Percentiles rank a stretch among this genome's conserved stretches.
Conservation (phyloP, 2,329 filamentous ascomycete species). For the Arthroderma uncinatum region DNA sequence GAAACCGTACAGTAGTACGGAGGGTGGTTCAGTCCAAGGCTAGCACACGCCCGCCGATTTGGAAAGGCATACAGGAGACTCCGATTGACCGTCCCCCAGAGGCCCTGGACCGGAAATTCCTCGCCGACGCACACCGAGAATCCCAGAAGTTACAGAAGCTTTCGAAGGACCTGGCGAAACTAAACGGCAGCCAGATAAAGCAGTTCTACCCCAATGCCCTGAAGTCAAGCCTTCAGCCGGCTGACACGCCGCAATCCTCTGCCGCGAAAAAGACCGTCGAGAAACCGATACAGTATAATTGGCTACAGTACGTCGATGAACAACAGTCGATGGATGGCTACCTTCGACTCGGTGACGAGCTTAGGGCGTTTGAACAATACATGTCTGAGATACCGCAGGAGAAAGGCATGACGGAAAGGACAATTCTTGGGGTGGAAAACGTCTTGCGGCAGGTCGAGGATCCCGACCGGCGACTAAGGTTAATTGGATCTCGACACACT, state of each 20-base stretch:
- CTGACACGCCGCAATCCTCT: neutral
- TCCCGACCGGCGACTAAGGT: conserved; percentile 22
- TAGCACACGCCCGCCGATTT: too few species aligned
- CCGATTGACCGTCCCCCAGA: too few species aligned
- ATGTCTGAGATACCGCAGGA: conserved; percentile 37
- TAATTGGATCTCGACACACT: conserved; percentile 45
- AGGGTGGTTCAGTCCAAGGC: too few species aligned
- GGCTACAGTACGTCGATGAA: conserved; percentile 23
- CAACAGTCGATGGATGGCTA: conserved; percentile 16
- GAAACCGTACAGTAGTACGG: conserved; percentile 17
- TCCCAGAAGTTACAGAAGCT: conserved; percentile 4
- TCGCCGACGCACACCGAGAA: neutral
- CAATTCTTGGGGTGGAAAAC: conserved; percentile 22
- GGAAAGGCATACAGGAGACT: too few species aligned
- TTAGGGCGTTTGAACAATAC: conserved; percentile 37
- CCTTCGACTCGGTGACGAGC: conserved; percentile 34
- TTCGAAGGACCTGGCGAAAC: conserved; percentile 2
- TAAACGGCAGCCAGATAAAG: neutral
- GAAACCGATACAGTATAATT: conserved; percentile 20
- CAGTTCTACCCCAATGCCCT: neutral
- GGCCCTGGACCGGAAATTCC: neutral
- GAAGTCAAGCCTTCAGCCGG: neutral
- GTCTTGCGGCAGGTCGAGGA: conserved; percentile 21
- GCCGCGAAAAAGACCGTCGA: neutral
- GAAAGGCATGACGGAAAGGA: conserved; percentile 20